Base-by-base conservation (phyloP, 2,329 filamentous ascomycete species). In the Diaporthe vexans region DNA sequence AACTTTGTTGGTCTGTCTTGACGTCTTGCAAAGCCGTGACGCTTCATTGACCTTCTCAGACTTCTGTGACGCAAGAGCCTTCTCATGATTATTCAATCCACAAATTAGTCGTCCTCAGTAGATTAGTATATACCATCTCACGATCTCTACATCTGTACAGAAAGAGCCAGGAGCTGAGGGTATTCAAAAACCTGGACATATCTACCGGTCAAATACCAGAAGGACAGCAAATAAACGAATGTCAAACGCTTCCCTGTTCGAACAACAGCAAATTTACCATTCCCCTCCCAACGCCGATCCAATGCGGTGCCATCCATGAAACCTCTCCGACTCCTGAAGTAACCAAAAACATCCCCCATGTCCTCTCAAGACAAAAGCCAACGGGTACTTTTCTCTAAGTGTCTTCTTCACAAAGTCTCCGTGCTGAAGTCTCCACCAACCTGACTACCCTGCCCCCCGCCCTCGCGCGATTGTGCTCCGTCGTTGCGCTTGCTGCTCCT, bases 401-500 rank as follows among this genome's bases (percentile, higher is more conserved):
- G 8, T 54, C 48, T 17, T 63, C 33, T 17, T 63, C 33, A 72
- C 48, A 72, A 17, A 24, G 57, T 63, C 48, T 72, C 70, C 24
- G 70, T 72, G 37, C 70, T 72, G 15, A 40, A 52, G 19, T 35
- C 43, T 24, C 19, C 59, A 4, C 26, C 29, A 19, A 58, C 24
- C 13, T 51, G 57, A 4, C 46, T 33, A 3, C 24, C 24, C 29
- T 54, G 61, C 21, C 67, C 59, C 6, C 10, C 63, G 2, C 33
- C 48, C 11, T 40, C 21, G 4, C 51, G 56, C 15, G 29, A 29
- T 29, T 29, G 29, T 29, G 29, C 29, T 29, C 29, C 29, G 29
- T 57, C 19, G 19, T 57, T 40, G 15, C 61, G 51, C 63, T 71
- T 43, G 40, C 40, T 43, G 40, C 40, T 76, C 54, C 63, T 74